Conservation (phyloP, 1,284 basidiomycete genomes). For the Boletus semigastroideus region DNA sequence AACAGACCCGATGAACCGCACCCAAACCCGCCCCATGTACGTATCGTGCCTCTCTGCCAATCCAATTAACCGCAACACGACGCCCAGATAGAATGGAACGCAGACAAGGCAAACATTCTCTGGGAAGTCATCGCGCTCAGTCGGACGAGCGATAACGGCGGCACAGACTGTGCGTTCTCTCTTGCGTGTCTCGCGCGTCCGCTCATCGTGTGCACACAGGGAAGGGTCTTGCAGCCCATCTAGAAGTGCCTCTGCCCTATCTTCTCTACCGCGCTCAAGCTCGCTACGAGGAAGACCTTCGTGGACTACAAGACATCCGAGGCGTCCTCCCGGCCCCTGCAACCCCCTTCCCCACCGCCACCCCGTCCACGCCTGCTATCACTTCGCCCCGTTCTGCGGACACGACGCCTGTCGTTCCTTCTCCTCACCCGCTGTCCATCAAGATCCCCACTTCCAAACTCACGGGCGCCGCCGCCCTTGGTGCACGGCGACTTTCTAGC, state of each 20-base stretch:
- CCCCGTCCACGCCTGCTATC: conserved; percentile 26
- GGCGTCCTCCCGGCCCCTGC: conserved; percentile 44
- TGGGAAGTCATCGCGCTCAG: conserved; percentile 82
- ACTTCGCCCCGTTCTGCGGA: conserved; percentile 26
- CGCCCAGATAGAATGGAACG: conserved; percentile 72
- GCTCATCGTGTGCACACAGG: conserved; percentile 42
- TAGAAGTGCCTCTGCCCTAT: conserved; percentile 77
- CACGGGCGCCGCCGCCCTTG: conserved; percentile 5
- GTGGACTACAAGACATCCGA: conserved; percentile 67
- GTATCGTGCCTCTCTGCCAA: conserved; percentile 26
- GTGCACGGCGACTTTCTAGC: conserved; percentile 31
- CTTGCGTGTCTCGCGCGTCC: neutral
- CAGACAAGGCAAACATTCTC: conserved; percentile 76
- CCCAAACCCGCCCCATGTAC: conserved; percentile 63
- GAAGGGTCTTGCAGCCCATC: conserved; percentile 76
- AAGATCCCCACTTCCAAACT: conserved; percentile 32
- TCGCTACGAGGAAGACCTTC: conserved; percentile 77
- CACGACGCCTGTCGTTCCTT: conserved; percentile 22
- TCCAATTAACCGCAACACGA: conserved; percentile 14
- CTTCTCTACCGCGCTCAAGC: conserved; percentile 76
- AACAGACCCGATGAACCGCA: conserved; percentile 68
- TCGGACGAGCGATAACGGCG: conserved; percentile 57
- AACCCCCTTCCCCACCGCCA: conserved; percentile 6
- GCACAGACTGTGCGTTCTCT: conserved; percentile 67
- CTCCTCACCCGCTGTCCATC: conserved; percentile 26